Base-by-base conservation (phyloP, 1,284 basidiomycete genomes). In the Pseudozyma hubeiensis region DNA sequence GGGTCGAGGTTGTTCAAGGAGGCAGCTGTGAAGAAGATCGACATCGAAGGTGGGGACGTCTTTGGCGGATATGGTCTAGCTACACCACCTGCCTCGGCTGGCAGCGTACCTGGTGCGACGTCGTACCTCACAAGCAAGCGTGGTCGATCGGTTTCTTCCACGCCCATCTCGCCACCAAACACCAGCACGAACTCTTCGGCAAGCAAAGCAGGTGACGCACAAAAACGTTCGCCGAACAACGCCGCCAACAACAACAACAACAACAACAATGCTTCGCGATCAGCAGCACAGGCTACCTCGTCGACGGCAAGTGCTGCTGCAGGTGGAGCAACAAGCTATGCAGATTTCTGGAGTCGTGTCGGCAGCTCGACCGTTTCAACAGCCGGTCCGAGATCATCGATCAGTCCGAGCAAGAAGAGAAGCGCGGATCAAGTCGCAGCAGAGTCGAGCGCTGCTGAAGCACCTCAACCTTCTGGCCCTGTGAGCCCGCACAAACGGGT, bases 271-370 rank as follows among this genome's bases (percentile, higher is more conserved):
- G 45, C 14, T 31, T 41, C 52, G 9, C 50, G 47, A 19, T 44
- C 43, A n/a, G 16, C 37, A 29, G 16, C 37, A 29, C 24, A 44
- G 24, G 37, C 13, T 19, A 34, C 33, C 6, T 30, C 63, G 13
- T 49, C 62, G 3, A 40, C 66, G 24, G 24, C 24, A 7, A 24
- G 9, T 44, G 47, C 45, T 37, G 24, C 54, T 41, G 55, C 52
- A 41, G 62, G 57, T 52, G 68, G 68, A 29, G 65, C 58, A 6
- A 72, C 66, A 13, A 77, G 65, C 60, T 80, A 80, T 46, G 78
- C 75, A 1, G 75, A 74, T 37, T 80, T 80, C 35, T 80, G 78
- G 78, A 75, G 59, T 37, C 64, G 72, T 7, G 69, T 79, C 1
- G 75, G 72, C 17, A 70, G 63, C 45, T 59, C 72, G 37, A 46